phyloP scores from a whole-genome alignment of 768 basidiomycete genomes.

The Termitomyces sp. region DNA sequence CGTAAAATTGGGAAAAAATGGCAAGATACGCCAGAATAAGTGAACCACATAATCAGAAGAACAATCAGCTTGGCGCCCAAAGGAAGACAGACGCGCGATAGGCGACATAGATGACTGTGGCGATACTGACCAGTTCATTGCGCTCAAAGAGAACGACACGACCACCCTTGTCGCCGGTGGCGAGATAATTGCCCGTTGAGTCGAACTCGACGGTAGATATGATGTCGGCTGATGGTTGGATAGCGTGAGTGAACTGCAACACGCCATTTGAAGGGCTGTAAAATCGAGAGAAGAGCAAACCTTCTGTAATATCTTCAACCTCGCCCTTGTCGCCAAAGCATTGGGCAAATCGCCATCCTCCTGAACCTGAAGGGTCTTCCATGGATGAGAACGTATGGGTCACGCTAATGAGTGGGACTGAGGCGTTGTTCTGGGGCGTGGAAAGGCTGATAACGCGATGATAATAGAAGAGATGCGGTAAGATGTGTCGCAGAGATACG shows the following conservation, averaged over 20 bases:
- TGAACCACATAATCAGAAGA: slow-evolving; percentile 22
- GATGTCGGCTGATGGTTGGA: slow-evolving; percentile 81
- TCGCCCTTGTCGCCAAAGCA: slow-evolving; percentile 99
- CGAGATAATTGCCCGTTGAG: slow-evolving; percentile 98
- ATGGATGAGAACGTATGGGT: slow-evolving; percentile 33
- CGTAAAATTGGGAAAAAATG: slow-evolving; percentile 1
- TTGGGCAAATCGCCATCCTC: slow-evolving; percentile 98
- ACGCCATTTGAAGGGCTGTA: neutral
- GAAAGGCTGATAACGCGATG: slow-evolving; percentile 22
- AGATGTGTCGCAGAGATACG: slow-evolving; percentile 20
- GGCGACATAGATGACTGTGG: slow-evolving; percentile 8
- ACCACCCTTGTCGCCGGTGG: slow-evolving; percentile 99
- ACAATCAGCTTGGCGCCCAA: slow-evolving; percentile 26
- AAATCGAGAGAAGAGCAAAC: slow-evolving; percentile 37
- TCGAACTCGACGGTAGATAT: slow-evolving; percentile 99
- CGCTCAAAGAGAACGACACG: slow-evolving; percentile 98
- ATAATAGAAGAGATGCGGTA: slow-evolving; percentile 5
- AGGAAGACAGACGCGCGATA: slow-evolving; percentile 14
- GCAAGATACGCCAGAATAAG: slow-evolving; percentile 14
- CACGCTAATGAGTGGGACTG: slow-evolving; percentile 19
- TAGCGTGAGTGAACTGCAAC: slow-evolving; percentile 12
- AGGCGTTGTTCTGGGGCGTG: slow-evolving; percentile 15
- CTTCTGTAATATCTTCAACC: slow-evolving; percentile 99
- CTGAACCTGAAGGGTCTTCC: slow-evolving; percentile 85
- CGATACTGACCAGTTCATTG: slow-evolving; percentile 78